These are phyloP conservation scores for Microstegium vimineum DNA, from an alignment of 176 grass and related monocot genomes.

Conservation along the genomic window DNA sequence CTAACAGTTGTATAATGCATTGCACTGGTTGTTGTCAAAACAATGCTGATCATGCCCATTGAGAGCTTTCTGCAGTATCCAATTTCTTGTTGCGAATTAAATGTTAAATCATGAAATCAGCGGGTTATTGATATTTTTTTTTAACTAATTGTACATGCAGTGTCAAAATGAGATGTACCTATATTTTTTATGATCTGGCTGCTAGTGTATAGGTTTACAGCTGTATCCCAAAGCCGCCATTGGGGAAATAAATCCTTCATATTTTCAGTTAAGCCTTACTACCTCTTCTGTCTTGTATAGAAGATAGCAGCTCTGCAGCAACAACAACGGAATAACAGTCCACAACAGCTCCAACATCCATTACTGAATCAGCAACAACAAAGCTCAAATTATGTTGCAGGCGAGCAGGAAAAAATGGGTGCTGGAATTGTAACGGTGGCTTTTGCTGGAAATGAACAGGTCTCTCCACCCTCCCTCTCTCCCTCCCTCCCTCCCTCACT, in stretches of 20 bases:
- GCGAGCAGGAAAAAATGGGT: conserved; percentile 61
- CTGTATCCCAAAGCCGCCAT: background rate
- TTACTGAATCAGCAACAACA: conserved; percentile 65
- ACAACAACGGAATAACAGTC: conserved; percentile 60
- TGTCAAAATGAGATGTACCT: background rate
- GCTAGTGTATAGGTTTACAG: background rate
- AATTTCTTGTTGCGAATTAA: background rate
- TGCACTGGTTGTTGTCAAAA: background rate
- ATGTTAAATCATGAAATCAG: background rate
- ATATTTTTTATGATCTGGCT: conserved; percentile 3
- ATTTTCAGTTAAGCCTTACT: conserved; percentile 9
- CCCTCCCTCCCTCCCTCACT: background rate
- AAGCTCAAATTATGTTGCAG: conserved; percentile 56
- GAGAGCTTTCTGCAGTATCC: background rate
- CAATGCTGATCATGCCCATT: background rate
- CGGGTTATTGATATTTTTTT: background rate
- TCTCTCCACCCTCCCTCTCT: conserved; percentile 11
- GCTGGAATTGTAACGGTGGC: conserved; percentile 50
- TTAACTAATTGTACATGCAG: background rate
- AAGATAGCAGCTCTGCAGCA: conserved; percentile 84
- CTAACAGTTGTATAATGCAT: background rate
- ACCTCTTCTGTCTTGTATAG: conserved; percentile 48
- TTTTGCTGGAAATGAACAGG: conserved; percentile 68
- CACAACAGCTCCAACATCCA: conserved; percentile 61
- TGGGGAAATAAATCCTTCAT: background rate